Base-by-base conservation (phyloP, 805 yeast species). In the Candida coquimbonensis region DNA sequence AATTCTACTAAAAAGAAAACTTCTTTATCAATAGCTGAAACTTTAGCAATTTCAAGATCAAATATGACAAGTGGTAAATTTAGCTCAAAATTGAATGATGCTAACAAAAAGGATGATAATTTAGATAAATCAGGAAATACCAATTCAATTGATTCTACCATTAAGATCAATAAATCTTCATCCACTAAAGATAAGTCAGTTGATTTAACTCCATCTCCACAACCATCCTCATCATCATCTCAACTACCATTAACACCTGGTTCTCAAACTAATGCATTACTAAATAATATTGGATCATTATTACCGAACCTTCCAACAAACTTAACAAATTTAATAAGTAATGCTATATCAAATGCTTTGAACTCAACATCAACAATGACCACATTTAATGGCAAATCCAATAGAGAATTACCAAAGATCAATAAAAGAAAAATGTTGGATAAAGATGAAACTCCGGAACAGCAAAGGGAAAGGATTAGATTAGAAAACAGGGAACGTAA, bases 401-500 rank as follows among this genome's bases (percentile, higher is more conserved):
- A 9, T 29, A 29, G 31, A 13, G 31, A 29, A 5, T 2, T 29
- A n/a, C 32, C 43, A 52, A 47, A 36, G 24, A 39, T 5, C 17
- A 37, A 21, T 54, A 53, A 46, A 55, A 47, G 48, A 55, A 54
- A 36, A 16, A 39, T 3, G 13, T 36, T 49, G 8, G 49, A 49
- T 14, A 53, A 54, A 42, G 53, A 53, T 41, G 62, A 55, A 38
- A 56, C 60, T n/a, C 55, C 60, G 2, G 60, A 55, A 26, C 57
- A 62, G 37, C 70, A 68, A 40, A 74, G 74, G 49, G 87, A 82
- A 55, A 73, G 78, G 49, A 68, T 81, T 11, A 66, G 89, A 41
- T 54, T 74, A 25, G 90, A 80, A 40, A 87, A 87, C 56, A 69
- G 95, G 40, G 86, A 80, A 44, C 69, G 96, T 19, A 87, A 87